Conservation (phyloP, 2,329 filamentous ascomycete species). For the Pseudogymnoascus sp. region DNA sequence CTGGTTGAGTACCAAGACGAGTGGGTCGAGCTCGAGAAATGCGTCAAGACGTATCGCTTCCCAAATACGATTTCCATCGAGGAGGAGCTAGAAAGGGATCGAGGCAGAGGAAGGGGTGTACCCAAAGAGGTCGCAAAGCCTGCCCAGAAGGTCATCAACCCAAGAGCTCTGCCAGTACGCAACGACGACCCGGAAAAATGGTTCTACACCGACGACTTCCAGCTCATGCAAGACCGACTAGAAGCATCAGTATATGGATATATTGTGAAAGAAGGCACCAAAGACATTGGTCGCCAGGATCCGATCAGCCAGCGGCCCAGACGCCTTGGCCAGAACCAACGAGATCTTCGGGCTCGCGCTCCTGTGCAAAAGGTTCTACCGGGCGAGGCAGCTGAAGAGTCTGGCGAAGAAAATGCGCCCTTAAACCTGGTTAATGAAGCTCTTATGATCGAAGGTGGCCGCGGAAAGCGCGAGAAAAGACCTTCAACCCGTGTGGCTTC, state of each 20-base stretch:
- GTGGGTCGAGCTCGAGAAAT: constrained; percentile 42
- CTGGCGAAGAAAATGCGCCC: constrained; percentile 4
- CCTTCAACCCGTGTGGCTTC: constrained; percentile 1
- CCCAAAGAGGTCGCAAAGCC: constrained; percentile 6
- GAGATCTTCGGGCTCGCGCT: constrained; percentile 8
- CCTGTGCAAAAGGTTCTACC: constrained; percentile 9
- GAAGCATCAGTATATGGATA: constrained; percentile 55
- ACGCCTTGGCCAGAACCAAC: constrained; percentile 1
- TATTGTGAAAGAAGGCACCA: constrained; percentile 51
- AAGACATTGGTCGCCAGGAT: constrained; percentile 53
- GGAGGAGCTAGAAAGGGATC: constrained; percentile 1
- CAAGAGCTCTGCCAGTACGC: not conserved
- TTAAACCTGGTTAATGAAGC: not conserved
- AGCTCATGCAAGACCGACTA: constrained; percentile 43
- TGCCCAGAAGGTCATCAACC: not conserved
- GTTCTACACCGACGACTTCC: constrained; percentile 8
- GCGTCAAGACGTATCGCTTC: constrained; percentile 28
- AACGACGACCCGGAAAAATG: constrained; percentile 3
- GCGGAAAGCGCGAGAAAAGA: constrained; percentile 12
- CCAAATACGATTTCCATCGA: constrained; percentile 9
- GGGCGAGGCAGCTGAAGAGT: constrained; percentile 17
- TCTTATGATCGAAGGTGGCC: constrained; percentile 11
- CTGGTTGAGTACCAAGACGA: constrained; percentile 49
- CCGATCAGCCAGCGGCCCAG: constrained; percentile 43
- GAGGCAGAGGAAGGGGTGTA: not conserved